phyloP scores from a whole-genome alignment of 495 filamentous ascomycete genomes.

The Cryomyces antarcticus region DNA sequence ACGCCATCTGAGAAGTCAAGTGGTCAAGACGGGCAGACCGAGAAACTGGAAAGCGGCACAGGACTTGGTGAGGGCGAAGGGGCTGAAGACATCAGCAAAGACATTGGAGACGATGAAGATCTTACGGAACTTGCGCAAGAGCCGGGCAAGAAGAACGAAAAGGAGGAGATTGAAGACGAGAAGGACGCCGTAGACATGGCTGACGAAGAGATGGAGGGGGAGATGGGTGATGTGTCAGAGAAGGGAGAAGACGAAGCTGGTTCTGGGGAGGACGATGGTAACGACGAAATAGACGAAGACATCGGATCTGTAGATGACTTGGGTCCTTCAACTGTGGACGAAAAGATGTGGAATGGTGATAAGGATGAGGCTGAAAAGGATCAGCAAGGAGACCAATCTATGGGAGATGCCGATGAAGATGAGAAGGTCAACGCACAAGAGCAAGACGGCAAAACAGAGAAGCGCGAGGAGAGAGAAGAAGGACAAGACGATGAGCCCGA shows the following conservation, averaged over 20 bases:
- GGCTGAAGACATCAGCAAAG: slow-evolving; percentile 92
- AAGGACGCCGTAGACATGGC: slow-evolving; percentile 89
- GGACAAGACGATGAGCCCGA: slow-evolving; percentile 36
- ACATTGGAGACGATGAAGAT: slow-evolving; percentile 84
- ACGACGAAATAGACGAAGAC: slow-evolving; percentile 68
- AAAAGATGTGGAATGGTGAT: slow-evolving; percentile 82
- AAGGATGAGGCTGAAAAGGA: not conserved
- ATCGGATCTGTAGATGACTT: slow-evolving; percentile 74
- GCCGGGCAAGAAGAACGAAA: slow-evolving; percentile 10
- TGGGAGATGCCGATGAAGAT: slow-evolving; percentile 5
- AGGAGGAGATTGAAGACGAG: slow-evolving; percentile 29
- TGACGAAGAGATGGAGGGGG: slow-evolving; percentile 69
- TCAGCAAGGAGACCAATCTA: too few species aligned
- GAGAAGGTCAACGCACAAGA: slow-evolving; percentile 17
- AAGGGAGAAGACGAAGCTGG: slow-evolving; percentile 33
- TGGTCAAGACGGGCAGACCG: slow-evolving; percentile 38
- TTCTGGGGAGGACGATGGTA: slow-evolving; percentile 32
- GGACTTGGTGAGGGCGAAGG: slow-evolving; percentile 93
- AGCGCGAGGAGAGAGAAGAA: slow-evolving; percentile 22
- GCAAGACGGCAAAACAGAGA: slow-evolving; percentile 22
- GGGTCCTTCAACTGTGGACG: slow-evolving; percentile 74
- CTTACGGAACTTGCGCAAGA: slow-evolving; percentile 80
- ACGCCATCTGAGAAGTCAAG: slow-evolving; percentile 53
- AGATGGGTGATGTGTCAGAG: slow-evolving; percentile 44
- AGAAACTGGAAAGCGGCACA: slow-evolving; percentile 73